Conservation (phyloP, 768 basidiomycete genomes). For the Neoboletus brunneissimus region DNA sequence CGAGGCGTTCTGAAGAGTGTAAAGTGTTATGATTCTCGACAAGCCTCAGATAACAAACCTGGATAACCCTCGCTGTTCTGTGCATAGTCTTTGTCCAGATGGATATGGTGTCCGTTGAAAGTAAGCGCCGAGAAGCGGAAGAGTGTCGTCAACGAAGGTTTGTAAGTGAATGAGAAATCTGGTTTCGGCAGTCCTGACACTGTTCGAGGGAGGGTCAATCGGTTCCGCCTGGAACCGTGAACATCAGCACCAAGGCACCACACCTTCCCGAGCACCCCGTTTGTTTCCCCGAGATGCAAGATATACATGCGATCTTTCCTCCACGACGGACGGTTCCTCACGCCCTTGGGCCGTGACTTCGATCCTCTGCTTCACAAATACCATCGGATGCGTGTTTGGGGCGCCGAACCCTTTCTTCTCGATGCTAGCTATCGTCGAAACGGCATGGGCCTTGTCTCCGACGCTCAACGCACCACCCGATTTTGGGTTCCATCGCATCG, state of each 20-base stretch:
- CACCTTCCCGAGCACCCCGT: constrained; percentile 45
- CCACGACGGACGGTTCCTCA: constrained; percentile 47
- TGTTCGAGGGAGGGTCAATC: constrained; percentile 19
- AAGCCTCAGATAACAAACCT: constrained; percentile 36
- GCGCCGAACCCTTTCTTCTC: constrained; percentile 63
- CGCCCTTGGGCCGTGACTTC: constrained; percentile 46
- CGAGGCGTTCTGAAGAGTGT: constrained; percentile 60
- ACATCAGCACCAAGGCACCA: not conserved
- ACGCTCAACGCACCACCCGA: constrained; percentile 43
- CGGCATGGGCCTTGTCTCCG: constrained; percentile 50
- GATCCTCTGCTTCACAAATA: constrained; percentile 70
- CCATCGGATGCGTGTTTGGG: constrained; percentile 54
- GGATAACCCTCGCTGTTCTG: constrained; percentile 67
- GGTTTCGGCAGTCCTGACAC: constrained; percentile 50
- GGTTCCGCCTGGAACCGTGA: not conserved
- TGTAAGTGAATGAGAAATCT: constrained; percentile 65
- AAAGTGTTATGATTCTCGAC: not conserved
- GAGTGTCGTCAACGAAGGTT: constrained; percentile 65
- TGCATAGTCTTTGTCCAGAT: constrained; percentile 75
- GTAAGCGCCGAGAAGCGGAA: constrained; percentile 87
- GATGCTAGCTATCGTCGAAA: constrained; percentile 47
- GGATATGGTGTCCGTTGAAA: constrained; percentile 83
- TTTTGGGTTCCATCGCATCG: constrained; percentile 55
- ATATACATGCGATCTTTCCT: constrained; percentile 72
- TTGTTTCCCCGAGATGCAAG: constrained; percentile 33